These are phyloP conservation scores for Nakazawaea wyomingensis DNA, from an alignment of 805 yeast genomes.

Conservation along the genomic window DNA sequence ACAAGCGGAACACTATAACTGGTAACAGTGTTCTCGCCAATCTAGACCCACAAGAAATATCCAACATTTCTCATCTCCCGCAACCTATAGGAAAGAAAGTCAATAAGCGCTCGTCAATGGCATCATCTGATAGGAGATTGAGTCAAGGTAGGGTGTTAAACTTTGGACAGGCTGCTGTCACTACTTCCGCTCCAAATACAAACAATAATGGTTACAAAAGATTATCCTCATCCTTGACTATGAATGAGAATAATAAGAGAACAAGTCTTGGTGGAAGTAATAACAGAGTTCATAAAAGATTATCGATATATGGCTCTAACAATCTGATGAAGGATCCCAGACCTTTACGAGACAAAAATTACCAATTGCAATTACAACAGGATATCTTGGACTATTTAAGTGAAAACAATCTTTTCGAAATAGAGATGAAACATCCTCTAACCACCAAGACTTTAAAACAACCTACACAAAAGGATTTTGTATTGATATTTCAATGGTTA, in stretches of 20 bases:
- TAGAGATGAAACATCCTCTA: conserved; percentile 67
- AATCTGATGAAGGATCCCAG: conserved; percentile 49
- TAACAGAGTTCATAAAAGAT: conserved; percentile 4
- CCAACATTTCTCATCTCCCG: conserved; percentile 7
- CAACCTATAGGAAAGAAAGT: conserved; percentile 1
- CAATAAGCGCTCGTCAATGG: conserved; percentile 8
- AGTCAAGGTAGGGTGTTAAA: conserved; percentile 9
- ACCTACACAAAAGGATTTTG: conserved; percentile 88
- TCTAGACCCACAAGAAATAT: conserved; percentile 9
- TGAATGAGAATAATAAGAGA: conserved; percentile 2
- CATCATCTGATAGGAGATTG: conserved; percentile 7
- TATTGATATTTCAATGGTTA: conserved; percentile 71
- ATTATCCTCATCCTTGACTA: neutral
- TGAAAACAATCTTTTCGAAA: conserved; percentile 56
- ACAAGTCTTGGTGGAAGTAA: conserved; percentile 2
- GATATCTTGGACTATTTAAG: conserved; percentile 63
- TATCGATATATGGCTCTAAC: conserved; percentile 7
- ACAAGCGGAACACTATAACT: neutral
- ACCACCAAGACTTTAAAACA: conserved; percentile 57
- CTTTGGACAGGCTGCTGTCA: conserved; percentile 8
- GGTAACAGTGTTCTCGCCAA: conserved; percentile 3
- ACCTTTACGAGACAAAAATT: conserved; percentile 69
- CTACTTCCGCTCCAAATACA: neutral
- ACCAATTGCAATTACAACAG: conserved; percentile 59
- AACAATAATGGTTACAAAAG: too few relatives aligned